These are phyloP conservation scores for Coemansia sp. DNA, from an alignment of 192 early-diverging fungal genomes.

Conservation along the genomic window DNA sequence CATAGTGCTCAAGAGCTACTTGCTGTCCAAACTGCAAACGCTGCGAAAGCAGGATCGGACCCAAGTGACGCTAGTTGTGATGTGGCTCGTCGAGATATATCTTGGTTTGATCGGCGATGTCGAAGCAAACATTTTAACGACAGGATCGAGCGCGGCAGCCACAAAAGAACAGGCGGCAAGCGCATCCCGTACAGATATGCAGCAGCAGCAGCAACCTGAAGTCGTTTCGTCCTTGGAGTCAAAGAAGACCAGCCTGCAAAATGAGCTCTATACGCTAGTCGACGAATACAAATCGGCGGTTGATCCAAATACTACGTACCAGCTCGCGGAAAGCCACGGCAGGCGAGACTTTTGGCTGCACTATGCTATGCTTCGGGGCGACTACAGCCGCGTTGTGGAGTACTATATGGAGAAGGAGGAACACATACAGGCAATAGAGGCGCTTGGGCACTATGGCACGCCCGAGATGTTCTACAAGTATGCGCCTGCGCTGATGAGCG, in stretches of 20 bases:
- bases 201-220: conserved; percentile 54
- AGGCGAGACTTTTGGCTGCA: conserved; percentile 76
- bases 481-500: conserved; percentile 81
- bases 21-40: conserved; percentile 71
- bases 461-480: conserved; percentile 87
- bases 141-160: conserved; percentile 14
- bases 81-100: conserved; percentile 90
- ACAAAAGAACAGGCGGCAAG: conserved; percentile 5
- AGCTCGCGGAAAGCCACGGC: conserved; percentile 84
- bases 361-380: conserved; percentile 79
- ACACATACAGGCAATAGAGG: conserved; percentile 71
- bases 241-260: conserved; percentile 53
- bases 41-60: conserved; percentile 72
- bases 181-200: neutral
- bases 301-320: conserved; percentile 72
- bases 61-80: conserved; percentile 76
- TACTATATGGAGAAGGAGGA: conserved; percentile 81
- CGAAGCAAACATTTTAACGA: conserved; percentile 54
- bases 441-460: conserved; percentile 75
- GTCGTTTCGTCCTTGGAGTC: neutral
- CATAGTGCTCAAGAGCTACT: conserved; percentile 74
- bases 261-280: conserved; percentile 74
- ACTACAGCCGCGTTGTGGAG: conserved; percentile 82
- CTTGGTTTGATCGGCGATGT: conserved; percentile 71
- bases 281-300: conserved; percentile 64